Conservation (phyloP, 176 grass and related monocot genomes). For the Aechmea fasciata region DNA sequence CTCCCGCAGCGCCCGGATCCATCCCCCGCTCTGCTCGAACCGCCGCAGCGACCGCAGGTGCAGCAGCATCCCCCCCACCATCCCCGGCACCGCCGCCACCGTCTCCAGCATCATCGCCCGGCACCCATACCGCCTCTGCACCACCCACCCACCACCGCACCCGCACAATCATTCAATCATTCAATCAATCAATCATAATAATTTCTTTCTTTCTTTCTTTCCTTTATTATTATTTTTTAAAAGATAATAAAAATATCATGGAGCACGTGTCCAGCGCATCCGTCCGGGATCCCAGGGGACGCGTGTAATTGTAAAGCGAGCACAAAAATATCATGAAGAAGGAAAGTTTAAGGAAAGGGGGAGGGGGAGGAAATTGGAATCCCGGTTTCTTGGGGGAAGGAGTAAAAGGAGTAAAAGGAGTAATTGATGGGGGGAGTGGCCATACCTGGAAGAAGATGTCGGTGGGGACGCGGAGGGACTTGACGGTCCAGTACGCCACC, state of each 20-base stretch:
- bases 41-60: constrained; percentile 92
- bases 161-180: background rate
- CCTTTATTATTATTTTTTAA: too few relatives aligned
- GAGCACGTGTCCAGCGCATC: too few relatives aligned
- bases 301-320: too few relatives aligned
- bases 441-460: constrained; percentile 93
- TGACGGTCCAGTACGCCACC: constrained; percentile 64
- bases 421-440: too few relatives aligned
- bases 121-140: constrained; percentile 49
- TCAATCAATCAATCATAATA: background rate
- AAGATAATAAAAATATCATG: too few relatives aligned
- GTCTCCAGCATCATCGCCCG: constrained; percentile 87
- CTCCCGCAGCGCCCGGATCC: constrained; percentile 75
- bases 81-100: constrained; percentile 80
- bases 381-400: constrained; percentile 17
- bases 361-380: background rate
- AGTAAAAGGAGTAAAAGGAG: too few relatives aligned
- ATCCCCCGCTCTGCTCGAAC: constrained; percentile 89
- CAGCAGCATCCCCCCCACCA: constrained; percentile 90
- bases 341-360: too few relatives aligned
- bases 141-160: background rate
- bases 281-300: too few relatives aligned
- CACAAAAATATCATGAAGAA: background rate
- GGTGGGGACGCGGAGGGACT: constrained; percentile 36
- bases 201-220: too few relatives aligned